Conservation (phyloP, 345 rosid species). For the Hibiscus mutabilis region DNA sequence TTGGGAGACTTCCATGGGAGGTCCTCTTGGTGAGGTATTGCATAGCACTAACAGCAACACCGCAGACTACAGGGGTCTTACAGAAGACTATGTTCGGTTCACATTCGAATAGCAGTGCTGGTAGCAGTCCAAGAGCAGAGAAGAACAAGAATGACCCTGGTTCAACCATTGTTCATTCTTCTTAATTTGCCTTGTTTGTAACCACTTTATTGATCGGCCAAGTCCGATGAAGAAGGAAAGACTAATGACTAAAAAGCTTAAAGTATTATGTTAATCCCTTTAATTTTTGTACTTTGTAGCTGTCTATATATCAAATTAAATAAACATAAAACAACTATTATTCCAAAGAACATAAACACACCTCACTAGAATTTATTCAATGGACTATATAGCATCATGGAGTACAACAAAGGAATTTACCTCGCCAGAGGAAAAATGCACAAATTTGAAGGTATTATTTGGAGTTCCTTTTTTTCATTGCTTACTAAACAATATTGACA, state of each 20-base stretch:
- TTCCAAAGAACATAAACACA: too few species aligned
- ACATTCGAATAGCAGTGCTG: slow-evolving; percentile 73
- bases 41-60: slow-evolving; percentile 28
- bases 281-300: background rate
- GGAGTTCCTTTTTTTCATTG: background rate
- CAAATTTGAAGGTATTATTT: background rate
- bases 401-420: background rate
- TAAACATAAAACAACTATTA: too few species aligned
- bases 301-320: background rate
- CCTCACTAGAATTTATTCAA: too few species aligned
- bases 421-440: background rate
- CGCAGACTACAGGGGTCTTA: slow-evolving; percentile 45
- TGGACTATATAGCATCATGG: background rate
- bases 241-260: background rate
- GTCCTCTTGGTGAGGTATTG: slow-evolving; percentile 74
- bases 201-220: background rate
- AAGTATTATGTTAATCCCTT: slow-evolving; percentile 1
- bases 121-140: slow-evolving; percentile 64
- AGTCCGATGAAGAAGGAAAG: background rate
- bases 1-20: slow-evolving; percentile 61
- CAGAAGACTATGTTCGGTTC: slow-evolving; percentile 44
- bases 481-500: background rate
- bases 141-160: slow-evolving; percentile 23
- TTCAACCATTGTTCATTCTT: slow-evolving; percentile 22
- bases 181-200: slow-evolving; percentile 16